A percentile compares a stretch with the other conserved stretches of the same genome.
Conservation (phyloP, 345 rosid genomes). For the Trapa bicornis region DNA sequence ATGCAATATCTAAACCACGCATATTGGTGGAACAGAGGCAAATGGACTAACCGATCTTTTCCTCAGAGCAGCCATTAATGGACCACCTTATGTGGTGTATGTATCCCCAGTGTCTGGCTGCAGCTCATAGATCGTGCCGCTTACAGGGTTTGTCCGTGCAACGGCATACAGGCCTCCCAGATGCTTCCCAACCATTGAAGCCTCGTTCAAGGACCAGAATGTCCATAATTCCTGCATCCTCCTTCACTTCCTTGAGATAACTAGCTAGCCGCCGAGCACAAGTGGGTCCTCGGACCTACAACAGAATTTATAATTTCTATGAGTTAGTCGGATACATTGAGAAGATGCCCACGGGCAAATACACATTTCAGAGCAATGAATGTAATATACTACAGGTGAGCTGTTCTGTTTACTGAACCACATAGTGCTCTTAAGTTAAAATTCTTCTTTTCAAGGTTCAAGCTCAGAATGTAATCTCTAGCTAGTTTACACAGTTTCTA, state of each 20-base stretch:
- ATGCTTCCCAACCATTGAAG: conserved; percentile 85
- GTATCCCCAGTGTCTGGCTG: neutral
- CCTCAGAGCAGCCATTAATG: neutral
- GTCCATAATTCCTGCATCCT: conserved; percentile 60
- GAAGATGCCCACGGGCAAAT: neutral
- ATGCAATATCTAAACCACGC: neutral
- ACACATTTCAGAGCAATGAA: neutral
- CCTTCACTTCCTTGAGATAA: conserved; percentile 53
- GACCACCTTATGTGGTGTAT: neutral
- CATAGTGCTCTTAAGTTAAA: neutral
- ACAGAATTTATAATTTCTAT: neutral
- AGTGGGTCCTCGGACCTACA: conserved; percentile 85
- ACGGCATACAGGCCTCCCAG: conserved; percentile 75
- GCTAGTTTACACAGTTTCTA: neutral
- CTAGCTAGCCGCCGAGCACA: conserved; percentile 68
- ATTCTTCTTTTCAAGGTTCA: neutral
- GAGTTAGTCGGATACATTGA: neutral
- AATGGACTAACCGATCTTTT: neutral
- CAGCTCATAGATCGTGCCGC: neutral
- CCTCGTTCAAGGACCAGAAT: conserved; percentile 64
- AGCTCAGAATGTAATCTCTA: neutral
- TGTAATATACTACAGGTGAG: neutral
- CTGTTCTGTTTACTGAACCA: neutral
- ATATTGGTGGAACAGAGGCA: neutral
- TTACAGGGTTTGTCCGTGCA: conserved; percentile 62